These are phyloP conservation scores for Elsinoe batatas DNA, from an alignment of 2,329 filamentous ascomycete species.

Conservation along the genomic window DNA sequence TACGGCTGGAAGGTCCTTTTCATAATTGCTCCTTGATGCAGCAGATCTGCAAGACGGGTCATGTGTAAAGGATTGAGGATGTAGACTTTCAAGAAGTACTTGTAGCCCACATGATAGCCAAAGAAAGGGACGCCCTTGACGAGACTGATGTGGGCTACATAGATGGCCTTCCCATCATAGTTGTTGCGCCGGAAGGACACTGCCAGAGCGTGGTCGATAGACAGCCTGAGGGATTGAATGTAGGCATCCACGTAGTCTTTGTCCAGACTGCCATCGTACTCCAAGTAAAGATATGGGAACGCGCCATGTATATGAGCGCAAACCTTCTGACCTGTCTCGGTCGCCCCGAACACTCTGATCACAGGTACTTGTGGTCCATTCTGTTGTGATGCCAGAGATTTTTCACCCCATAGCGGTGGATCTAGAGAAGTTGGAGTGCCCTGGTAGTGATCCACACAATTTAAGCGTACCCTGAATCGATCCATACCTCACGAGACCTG, in stretches of 20 bases:
- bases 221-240: slow-evolving; percentile 67
- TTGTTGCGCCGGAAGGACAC: slow-evolving; percentile 72
- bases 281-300: slow-evolving; percentile 90
- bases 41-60: slow-evolving; percentile 75
- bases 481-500: slow-evolving; percentile 14
- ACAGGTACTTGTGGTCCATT: slow-evolving; percentile 70
- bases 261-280: slow-evolving; percentile 60
- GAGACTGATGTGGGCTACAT: slow-evolving; percentile 81
- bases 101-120: slow-evolving; percentile 87
- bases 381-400: slow-evolving; percentile 50
- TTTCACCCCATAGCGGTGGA: slow-evolving; percentile 49
- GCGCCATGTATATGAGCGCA: slow-evolving; percentile 93
- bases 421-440: slow-evolving; percentile 68
- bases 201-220: slow-evolving; percentile 83
- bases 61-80: slow-evolving; percentile 79
- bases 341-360: slow-evolving; percentile 82
- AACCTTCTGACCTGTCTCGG: slow-evolving; percentile 89
- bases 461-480: slow-evolving; percentile 75
- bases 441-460: slow-evolving; percentile 95
- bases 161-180: slow-evolving; percentile 57
- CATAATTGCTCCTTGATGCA: slow-evolving; percentile 82
- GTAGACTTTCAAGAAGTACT: slow-evolving; percentile 88
- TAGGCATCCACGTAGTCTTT: slow-evolving; percentile 55
- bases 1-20: slow-evolving; percentile 79
- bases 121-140: slow-evolving; percentile 95